phyloP scores from a whole-genome alignment of 345 rosid genomes.

The Pugionium dolabratum region DNA sequence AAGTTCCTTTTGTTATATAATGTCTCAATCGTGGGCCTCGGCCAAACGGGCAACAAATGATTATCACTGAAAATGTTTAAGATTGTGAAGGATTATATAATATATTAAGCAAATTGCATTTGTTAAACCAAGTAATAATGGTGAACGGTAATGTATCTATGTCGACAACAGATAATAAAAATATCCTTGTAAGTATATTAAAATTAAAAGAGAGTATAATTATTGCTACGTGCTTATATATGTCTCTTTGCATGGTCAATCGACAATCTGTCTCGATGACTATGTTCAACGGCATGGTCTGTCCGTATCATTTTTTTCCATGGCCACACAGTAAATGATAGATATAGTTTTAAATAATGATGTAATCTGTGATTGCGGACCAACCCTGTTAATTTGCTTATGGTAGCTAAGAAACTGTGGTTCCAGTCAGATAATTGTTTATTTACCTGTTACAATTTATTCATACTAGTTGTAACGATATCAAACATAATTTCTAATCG shows the following conservation, averaged over 20 bases:
- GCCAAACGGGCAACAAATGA: not conserved
- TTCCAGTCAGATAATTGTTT: no score
- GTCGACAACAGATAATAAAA: not conserved
- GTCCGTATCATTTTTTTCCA: constrained; percentile 25
- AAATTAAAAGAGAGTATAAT: not conserved
- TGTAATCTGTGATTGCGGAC: constrained; percentile 10
- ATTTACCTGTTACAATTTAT: no score
- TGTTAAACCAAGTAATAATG: constrained; percentile 13
- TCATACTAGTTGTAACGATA: no score
- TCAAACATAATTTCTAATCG: no score
- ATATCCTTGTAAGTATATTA: not conserved
- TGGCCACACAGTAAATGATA: constrained; percentile 17
- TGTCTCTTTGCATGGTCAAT: constrained; percentile 37
- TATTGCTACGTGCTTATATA: constrained; percentile 37
- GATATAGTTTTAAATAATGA: constrained; percentile 29
- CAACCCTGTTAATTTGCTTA: no score
- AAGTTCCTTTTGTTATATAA: no score
- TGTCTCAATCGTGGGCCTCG: not conserved
- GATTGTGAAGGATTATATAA: not conserved
- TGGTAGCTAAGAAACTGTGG: no score
- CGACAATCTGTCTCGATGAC: constrained; percentile 34
- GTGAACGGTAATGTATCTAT: not conserved
- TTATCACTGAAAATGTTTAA: constrained; percentile 4
- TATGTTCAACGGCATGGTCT: constrained; percentile 39
- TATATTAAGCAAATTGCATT: constrained; percentile 6